Evolutionary conservation across 225 moss, liverwort and hornwort genomes (phyloP).

Genomic region (Climacium dendroides): DNA sequence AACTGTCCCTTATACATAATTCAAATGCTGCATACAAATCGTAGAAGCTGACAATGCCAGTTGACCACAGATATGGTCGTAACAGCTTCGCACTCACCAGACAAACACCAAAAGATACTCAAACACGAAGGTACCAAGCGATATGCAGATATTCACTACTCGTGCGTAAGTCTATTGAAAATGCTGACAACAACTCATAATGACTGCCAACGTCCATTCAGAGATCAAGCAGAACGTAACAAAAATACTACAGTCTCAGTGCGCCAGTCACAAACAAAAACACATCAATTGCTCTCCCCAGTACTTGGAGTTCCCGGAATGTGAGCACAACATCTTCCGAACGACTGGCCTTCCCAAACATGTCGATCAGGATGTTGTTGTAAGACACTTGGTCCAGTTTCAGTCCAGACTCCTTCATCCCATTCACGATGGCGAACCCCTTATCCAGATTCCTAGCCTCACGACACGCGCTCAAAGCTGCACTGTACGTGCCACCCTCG

Average conservation of each 20-base stretch:
- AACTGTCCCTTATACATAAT: neutral
- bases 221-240: neutral
- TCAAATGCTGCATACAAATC: neutral
- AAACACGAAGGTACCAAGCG: too few relatives aligned
- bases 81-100: neutral
- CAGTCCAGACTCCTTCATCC: too few relatives aligned
- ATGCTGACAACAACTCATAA: neutral
- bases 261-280: neutral
- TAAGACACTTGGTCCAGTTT: conserved; percentile 39
- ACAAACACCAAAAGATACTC: neutral
- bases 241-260: neutral
- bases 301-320: conserved; percentile 47
- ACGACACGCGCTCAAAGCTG: too few relatives aligned
- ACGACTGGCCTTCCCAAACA: conserved; percentile 56
- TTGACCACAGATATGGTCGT: neutral
- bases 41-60: neutral
- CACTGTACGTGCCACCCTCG: too few relatives aligned
- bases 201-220: neutral
- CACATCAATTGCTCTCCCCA: neutral
- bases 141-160: neutral
- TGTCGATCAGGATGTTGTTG: conserved; percentile 55
- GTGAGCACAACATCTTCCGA: conserved; percentile 40
- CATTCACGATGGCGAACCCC: too few relatives aligned
- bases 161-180: neutral
- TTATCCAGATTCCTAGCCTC: too few relatives aligned